phyloP scores from a whole-genome alignment of 768 basidiomycete genomes.

The Leccinum olivaceopallidum region DNA sequence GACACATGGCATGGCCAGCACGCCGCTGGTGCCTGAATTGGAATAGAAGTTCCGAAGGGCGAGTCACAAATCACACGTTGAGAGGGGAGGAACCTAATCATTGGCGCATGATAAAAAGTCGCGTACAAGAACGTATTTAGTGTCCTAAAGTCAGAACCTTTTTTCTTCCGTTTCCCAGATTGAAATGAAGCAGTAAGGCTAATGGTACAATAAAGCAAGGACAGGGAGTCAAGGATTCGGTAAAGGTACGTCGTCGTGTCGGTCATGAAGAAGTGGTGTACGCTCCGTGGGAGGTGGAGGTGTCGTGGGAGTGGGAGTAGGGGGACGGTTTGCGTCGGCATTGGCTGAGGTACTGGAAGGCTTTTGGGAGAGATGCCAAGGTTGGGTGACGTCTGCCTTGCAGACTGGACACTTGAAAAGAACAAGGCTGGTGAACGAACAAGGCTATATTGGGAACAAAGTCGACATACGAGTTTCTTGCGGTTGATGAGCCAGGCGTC shows the following conservation, averaged over 20 bases:
- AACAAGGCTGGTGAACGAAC: conserved; percentile 1
- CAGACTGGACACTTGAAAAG: conserved; percentile 79
- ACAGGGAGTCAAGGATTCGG: conserved; percentile 12
- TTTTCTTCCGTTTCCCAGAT: background rate
- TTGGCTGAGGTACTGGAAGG: conserved; percentile 4
- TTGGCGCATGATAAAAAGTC: conserved; percentile 21
- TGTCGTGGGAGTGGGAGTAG: conserved; percentile 12
- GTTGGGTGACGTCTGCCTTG: conserved; percentile 87
- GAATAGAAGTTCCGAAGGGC: conserved; percentile 4
- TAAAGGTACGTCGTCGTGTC: conserved; percentile 12
- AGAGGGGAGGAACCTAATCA: conserved; percentile 18
- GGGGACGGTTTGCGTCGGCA: conserved; percentile 3
- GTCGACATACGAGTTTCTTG: conserved; percentile 79
- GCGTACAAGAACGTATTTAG: conserved; percentile 9
- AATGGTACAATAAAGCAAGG: conserved; percentile 29
- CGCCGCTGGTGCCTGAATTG: conserved; percentile 8
- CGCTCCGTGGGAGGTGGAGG: conserved; percentile 29
- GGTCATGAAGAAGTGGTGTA: conserved; percentile 34
- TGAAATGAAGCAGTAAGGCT: conserved; percentile 11
- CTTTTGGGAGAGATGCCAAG: conserved; percentile 33
- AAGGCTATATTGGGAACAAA: conserved; percentile 3
- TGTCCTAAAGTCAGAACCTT: conserved; percentile 8
- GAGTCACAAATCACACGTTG: conserved; percentile 9
- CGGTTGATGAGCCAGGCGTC: conserved; percentile 91
- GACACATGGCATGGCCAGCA: background rate